Conservation (phyloP, 768 basidiomycete genomes). For the Suillus paluster region DNA sequence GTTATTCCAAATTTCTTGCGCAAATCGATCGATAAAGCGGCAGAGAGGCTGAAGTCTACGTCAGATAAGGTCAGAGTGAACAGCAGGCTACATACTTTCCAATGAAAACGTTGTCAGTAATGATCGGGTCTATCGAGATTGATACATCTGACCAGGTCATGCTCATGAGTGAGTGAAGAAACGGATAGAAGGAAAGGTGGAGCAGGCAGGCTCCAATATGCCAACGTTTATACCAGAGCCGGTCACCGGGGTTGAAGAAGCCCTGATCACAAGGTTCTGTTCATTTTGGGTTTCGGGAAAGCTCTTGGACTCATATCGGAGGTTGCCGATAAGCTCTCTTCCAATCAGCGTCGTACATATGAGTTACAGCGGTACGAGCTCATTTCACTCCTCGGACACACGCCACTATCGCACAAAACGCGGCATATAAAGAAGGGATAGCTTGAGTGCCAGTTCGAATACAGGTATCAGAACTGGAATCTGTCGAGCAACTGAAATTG, state of each 20-base stretch:
- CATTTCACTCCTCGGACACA: not conserved
- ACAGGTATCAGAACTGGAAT: not conserved
- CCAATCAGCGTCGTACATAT: too few relatives aligned
- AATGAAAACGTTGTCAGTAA: slow-evolving; percentile 37
- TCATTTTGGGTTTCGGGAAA: not conserved
- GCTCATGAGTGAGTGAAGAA: slow-evolving; percentile 2
- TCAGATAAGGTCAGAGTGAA: slow-evolving; percentile 7
- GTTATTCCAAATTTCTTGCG: slow-evolving; percentile 48
- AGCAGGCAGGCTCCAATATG: slow-evolving; percentile 10
- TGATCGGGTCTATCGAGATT: slow-evolving; percentile 29
- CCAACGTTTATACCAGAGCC: slow-evolving; percentile 11
- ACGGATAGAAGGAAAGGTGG: slow-evolving; percentile 12
- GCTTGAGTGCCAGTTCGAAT: not conserved
- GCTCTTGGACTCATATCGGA: not conserved
- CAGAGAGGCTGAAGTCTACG: slow-evolving; percentile 27
- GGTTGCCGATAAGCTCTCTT: not conserved
- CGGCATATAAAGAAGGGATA: not conserved
- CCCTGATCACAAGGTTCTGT: not conserved
- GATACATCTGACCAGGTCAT: slow-evolving; percentile 36
- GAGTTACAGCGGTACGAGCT: not conserved
- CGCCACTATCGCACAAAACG: not conserved
- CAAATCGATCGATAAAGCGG: slow-evolving; percentile 37
- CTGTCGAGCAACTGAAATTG: not conserved
- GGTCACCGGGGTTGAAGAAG: slow-evolving; percentile 2
- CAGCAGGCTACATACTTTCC: slow-evolving; percentile 35